These are phyloP conservation scores for Leptosphaerulina australis DNA, from an alignment of 2,329 filamentous ascomycete genomes.

Conservation along the genomic window DNA sequence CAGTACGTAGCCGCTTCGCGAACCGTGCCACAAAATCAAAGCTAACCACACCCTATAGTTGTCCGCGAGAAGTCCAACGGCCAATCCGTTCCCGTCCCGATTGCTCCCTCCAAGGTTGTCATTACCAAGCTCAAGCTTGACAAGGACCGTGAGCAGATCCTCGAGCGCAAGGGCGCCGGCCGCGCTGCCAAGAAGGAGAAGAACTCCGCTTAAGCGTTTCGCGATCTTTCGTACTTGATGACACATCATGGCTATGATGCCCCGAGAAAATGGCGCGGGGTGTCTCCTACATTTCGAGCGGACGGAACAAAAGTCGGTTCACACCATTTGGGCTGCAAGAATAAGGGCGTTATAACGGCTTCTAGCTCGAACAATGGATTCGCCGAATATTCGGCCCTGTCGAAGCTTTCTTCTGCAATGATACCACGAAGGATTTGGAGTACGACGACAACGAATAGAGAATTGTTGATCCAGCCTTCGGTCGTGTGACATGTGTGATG, in stretches of 20 bases:
- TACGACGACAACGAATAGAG: constrained; percentile 29
- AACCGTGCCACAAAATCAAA: constrained; percentile 1
- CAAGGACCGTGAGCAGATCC: constrained; percentile 89
- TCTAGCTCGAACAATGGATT: constrained; percentile 48
- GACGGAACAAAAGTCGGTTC: constrained; percentile 49
- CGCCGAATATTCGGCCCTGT: constrained; percentile 42
- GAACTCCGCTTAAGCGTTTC: constrained; percentile 54
- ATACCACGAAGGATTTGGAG: constrained; percentile 37
- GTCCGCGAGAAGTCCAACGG: constrained; percentile 97
- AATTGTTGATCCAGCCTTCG: constrained; percentile 36
- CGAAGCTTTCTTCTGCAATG: constrained; percentile 41
- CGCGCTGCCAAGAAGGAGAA: constrained; percentile 78
- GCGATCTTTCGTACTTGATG: constrained; percentile 42
- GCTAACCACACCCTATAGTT: constrained; percentile 56
- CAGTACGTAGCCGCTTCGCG: constrained; percentile 36
- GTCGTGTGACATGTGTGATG: constrained; percentile 29
- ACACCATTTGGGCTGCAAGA: constrained; percentile 46
- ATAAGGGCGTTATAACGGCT: constrained; percentile 47
- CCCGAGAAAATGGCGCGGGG: constrained; percentile 42
- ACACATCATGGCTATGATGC: constrained; percentile 48
- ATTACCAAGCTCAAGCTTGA: constrained; percentile 99
- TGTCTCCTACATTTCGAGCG: constrained; percentile 43
- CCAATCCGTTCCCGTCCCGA: constrained; percentile 91
- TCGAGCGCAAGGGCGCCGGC: constrained; percentile 82
- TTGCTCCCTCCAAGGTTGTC: constrained; percentile 96